Evolutionary conservation across 2,329 filamentous ascomycete species (phyloP).

Genomic region (Paraconiothyrium sp.): DNA sequence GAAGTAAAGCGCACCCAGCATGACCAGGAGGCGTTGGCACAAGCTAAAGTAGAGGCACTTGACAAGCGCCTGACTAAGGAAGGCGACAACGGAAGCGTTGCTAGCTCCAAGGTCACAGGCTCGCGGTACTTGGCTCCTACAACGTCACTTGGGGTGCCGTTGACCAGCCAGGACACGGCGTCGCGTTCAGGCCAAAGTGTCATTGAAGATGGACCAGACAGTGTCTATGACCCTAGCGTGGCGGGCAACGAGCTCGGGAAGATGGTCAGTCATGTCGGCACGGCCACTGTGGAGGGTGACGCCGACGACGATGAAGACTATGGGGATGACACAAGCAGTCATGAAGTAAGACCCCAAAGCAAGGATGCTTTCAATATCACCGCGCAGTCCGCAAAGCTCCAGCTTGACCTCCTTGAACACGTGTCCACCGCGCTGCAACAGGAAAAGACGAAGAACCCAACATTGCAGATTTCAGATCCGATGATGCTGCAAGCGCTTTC

Average conservation of each 20-base stretch:
- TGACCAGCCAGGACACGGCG: conserved; percentile 50
- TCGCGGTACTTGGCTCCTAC: conserved; percentile 45
- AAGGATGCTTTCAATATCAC: conserved; percentile 98
- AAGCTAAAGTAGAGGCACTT: conserved; percentile 80
- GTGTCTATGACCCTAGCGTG: conserved; percentile 66
- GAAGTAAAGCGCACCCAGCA: conserved; percentile 80
- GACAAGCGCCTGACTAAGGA: conserved; percentile 57
- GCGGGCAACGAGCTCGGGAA: conserved; percentile 63
- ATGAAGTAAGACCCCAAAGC: conserved; percentile 74
- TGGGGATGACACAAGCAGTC: conserved; percentile 81
- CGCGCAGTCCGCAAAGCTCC: conserved; percentile 90
- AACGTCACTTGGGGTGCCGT: conserved; percentile 60
- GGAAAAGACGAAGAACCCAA: conserved; percentile 75
- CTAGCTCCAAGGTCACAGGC: conserved; percentile 42
- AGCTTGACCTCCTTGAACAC: conserved; percentile 87
- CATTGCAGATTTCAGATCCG: conserved; percentile 77
- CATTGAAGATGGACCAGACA: conserved; percentile 63
- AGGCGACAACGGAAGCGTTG: conserved; percentile 52
- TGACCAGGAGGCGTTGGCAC: conserved; percentile 75
- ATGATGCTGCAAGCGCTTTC: conserved; percentile 78
- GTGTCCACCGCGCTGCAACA: conserved; percentile 83
- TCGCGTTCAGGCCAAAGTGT: conserved; percentile 57
- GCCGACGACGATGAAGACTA: conserved; percentile 77
- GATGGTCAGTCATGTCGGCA: conserved; percentile 59
- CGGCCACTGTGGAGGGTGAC: conserved; percentile 66